Evolutionary conservation across 768 basidiomycete genomes (phyloP), one percentile per base, ranked within the genome.

Genomic region (Clathrus columnatus): DNA sequence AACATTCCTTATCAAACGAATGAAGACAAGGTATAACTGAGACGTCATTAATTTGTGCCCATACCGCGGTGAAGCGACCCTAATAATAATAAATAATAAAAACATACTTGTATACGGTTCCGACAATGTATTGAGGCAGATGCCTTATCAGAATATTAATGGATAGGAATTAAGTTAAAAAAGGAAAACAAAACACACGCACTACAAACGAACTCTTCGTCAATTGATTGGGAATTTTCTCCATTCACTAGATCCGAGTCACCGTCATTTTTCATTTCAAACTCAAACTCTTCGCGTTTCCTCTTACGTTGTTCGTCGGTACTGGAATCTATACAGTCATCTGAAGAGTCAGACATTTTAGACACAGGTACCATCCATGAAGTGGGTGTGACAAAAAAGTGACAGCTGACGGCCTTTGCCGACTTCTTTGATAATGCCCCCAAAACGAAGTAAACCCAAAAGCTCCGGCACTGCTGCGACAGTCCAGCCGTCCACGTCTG

Each of bases 401-500:
- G 11, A 11, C 41, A 11, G 41, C 41, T 42, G 41, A 11, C 41
- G 14, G 41, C 41, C 41, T 11, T 20, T 11, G 14, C 41, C 41
- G 11, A 42, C 20, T 11, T 42, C 41, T 42, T 42, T 11, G 20
- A 29, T 18, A 30, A 54, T 55, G 54, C 45, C 54, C 8, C 54
- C 54, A 11, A 55, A 48, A 30, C 21, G 44, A n/a, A 55, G 48
- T 21, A 48, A 28, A 32, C 54, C 54, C 26, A 23, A 26, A 11
- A 55, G 54, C 20, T 7, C 54, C 4, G 57, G 61, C 8, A 63
- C 59, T 11, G 43, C 61, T 1, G 49, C 64, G n/a, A 61, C 56
- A 46, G 42, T 59, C 29, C 61, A 63, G 50, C 57, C 50, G 10
- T 30, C 58, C 23, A 59, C 57, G 10, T 61, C 61, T 5, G 66